Conservation (phyloP, 805 yeast genomes). For the Metschnikowia peoriensis region DNA sequence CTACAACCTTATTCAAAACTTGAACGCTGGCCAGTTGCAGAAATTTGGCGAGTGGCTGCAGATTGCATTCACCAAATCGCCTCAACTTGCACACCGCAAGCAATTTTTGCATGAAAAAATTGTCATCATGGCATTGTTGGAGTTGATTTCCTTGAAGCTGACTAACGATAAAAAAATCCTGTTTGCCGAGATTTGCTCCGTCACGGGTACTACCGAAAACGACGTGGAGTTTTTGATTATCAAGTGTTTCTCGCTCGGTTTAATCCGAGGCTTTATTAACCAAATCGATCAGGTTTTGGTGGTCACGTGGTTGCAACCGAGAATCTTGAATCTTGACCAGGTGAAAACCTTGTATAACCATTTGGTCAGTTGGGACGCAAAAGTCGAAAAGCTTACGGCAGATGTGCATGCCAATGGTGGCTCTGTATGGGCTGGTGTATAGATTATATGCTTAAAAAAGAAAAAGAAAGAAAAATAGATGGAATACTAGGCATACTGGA, state of each 20-base stretch:
- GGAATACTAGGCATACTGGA: no score
- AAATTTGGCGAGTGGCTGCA: slow-evolving; percentile 54
- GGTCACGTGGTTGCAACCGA: slow-evolving; percentile 94
- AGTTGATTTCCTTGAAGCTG: slow-evolving; percentile 75
- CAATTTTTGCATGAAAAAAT: slow-evolving; percentile 83
- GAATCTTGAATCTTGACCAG: slow-evolving; percentile 82
- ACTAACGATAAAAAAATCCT: slow-evolving; percentile 70
- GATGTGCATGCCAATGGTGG: slow-evolving; percentile 40
- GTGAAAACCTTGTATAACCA: slow-evolving; percentile 72
- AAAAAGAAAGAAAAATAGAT: no score
- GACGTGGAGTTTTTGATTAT: slow-evolving; percentile 89
- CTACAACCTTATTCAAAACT: slow-evolving; percentile 60
- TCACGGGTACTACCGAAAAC: slow-evolving; percentile 63
- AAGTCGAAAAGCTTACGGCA: slow-evolving; percentile 60
- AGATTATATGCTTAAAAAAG: neutral
- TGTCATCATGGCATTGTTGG: slow-evolving; percentile 87
- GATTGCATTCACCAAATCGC: slow-evolving; percentile 40
- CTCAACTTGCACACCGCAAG: slow-evolving; percentile 56
- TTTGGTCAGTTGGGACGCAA: slow-evolving; percentile 72
- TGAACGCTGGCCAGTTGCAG: slow-evolving; percentile 76
- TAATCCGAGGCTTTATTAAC: slow-evolving; percentile 87
- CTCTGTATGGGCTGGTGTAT: slow-evolving; percentile 37
- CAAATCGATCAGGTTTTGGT: slow-evolving; percentile 77
- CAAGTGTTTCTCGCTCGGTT: slow-evolving; percentile 82
- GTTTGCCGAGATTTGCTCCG: slow-evolving; percentile 67